These are phyloP conservation scores for Magnolia kwangsiensis DNA, from an alignment of 164 flowering plant species.

Conservation along the genomic window DNA sequence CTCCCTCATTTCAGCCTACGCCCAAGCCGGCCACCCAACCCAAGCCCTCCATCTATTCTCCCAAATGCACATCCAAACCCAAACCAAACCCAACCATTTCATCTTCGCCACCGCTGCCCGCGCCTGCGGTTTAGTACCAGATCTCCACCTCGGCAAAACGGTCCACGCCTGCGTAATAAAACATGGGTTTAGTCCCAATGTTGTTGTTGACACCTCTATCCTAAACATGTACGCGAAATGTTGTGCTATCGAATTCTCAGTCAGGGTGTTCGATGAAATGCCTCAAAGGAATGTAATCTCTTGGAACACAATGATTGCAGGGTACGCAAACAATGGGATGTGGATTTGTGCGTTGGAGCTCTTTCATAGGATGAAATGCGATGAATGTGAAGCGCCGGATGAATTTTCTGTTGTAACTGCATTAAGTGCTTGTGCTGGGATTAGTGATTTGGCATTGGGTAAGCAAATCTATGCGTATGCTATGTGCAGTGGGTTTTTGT, in stretches of 20 bases:
- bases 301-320: conserved; percentile 41
- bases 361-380: conserved; percentile 33
- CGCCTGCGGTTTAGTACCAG: conserved; percentile 18
- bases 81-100: conserved; percentile 26
- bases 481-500: conserved; percentile 24
- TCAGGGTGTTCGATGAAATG: conserved; percentile 35
- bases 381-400: conserved; percentile 21
- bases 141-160: conserved; percentile 20
- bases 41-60: conserved; percentile 33
- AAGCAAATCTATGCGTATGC: conserved; percentile 30
- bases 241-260: conserved; percentile 10
- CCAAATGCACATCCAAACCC: conserved; percentile 20
- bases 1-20: conserved; percentile 34
- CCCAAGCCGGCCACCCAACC: conserved; percentile 15
- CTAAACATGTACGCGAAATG: conserved; percentile 32
- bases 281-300: conserved; percentile 24
- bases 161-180: conserved; percentile 26
- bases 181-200: conserved; percentile 24
- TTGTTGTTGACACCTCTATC: conserved; percentile 31
- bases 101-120: conserved; percentile 25
- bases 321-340: conserved; percentile 24
- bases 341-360: conserved; percentile 25
- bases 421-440: conserved; percentile 24
- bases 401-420: conserved; percentile 28
- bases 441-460: conserved; percentile 22